Base-by-base conservation (phyloP, 2,329 filamentous ascomycete genomes). In the Fusarium tanahbumbuense region DNA sequence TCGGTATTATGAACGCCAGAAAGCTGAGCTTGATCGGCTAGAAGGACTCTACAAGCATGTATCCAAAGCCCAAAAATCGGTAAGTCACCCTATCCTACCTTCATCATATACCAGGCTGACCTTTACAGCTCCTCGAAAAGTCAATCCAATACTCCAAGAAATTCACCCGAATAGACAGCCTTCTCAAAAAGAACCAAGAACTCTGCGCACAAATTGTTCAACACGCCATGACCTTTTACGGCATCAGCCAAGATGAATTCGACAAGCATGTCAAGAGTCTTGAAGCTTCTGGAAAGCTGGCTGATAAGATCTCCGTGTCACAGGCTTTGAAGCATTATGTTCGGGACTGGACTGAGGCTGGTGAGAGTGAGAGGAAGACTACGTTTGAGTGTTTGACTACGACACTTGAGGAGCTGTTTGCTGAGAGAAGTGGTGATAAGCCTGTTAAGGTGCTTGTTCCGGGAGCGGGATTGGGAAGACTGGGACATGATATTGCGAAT, bases 251-350 rank as follows among this genome's bases (percentile, higher is more conserved):
- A 7, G 57, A 76, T 3, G 86, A 88, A 67, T 75, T 89, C 0
- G 76, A 83, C 6, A 75, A 77, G 1, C 84, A 83, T 69, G 73
- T 82, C 48, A 78, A 80, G 8, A 75, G 77, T 6, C 76, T 80
- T 1, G 78, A 81, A 3, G 78, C 81, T 2, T 75, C 78, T 0
- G 81, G 81, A 2, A 78, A 76, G 22, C 68, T 73, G 0, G 80
- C 82, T 2, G 86, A 88, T 23, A 81, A 80, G 8, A 79, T 83
- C 3, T 83, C 84, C 34, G 81, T 87, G 1, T 81, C 82, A 0
- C 87, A 89, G 68, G 81, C 85, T 0, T 71, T 89, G 55, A 89
- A 88, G 72, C 87, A 89, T 68, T 85, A 84, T 60, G 85, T 88
- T 5, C 80, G 87, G 8, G 87, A 89, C 71, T 89, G 87, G 87